Evolutionary conservation across 2,329 filamentous ascomycete species (phyloP), one percentile per base, ranked within the genome.

Genomic region (Escovopsis sp.): DNA sequence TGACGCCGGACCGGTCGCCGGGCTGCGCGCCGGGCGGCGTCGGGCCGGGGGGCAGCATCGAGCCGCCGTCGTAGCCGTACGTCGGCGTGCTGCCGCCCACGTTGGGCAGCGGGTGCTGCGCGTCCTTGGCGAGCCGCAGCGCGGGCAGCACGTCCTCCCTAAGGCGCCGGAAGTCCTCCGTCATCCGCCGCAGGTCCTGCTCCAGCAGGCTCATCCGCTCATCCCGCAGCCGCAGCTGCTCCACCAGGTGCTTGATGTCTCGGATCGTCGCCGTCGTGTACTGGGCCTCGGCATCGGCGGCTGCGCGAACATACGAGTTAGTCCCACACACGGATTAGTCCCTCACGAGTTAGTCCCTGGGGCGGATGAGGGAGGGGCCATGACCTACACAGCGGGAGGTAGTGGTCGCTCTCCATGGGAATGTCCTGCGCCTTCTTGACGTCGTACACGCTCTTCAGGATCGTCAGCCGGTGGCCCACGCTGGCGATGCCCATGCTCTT

Each of bases 401-500:
- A 98, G 60, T 96, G 85, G 54, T 95, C 89, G 47, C 81, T 80
- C 57, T 96, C 89, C 52, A 95, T 75, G 13, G 85, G 82, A 45
- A 96, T 76, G 53, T 94, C 87, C 56, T 95, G 88, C 49, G 86
- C 86, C 59, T 89, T 81, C 66, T 98, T 98, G 56, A 91, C 81
- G 56, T 96, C 88, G 64, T 95, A 96, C 42, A 96, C 87, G 53
- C 80, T 88, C 66, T 95, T 96, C 44, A 98, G 72, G 44, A 98
- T 93, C 16, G 87, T 94, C 53, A 98, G 70, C 45, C 91, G 81
- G 65, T 98, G 91, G 34, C 91, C 91, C 38, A 95, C 86, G 63
- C 89, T 96, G 48, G 71, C 70, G 49, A 98, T 84, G 38, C 88
- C 88, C 79, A 96, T 89, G 57, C 93, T 86, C 63, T 93, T 94